Conservation (phyloP, 1,284 basidiomycete species). For the Boletellus deceptivus region DNA sequence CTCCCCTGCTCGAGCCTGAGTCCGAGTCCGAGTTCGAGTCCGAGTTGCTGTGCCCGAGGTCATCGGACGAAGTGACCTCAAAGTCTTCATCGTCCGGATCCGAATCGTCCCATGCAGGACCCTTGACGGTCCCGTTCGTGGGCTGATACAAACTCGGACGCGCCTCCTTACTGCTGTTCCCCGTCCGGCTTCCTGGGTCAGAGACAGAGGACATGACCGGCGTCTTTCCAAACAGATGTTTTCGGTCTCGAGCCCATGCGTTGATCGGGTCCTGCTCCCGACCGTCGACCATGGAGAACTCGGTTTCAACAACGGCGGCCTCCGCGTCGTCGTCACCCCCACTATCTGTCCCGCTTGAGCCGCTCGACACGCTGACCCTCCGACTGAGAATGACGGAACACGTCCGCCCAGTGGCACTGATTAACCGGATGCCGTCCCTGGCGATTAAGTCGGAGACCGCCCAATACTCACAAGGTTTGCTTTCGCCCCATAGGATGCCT, state of each 20-base stretch:
- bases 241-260: slow-evolving; percentile 58
- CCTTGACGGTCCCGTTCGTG: slow-evolving; percentile 28
- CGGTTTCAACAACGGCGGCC: slow-evolving; percentile 50
- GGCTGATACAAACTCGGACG: slow-evolving; percentile 9
- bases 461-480: slow-evolving; percentile 75
- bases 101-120: slow-evolving; percentile 43
- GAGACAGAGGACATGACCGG: neutral
- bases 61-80: slow-evolving; percentile 34
- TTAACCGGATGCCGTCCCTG: slow-evolving; percentile 56
- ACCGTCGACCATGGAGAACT: slow-evolving; percentile 69
- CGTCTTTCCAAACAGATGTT: slow-evolving; percentile 54
- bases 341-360: slow-evolving; percentile 14
- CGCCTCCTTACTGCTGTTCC: slow-evolving; percentile 4
- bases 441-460: slow-evolving; percentile 54
- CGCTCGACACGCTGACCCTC: slow-evolving; percentile 27
- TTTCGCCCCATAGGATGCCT: slow-evolving; percentile 71
- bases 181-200: neutral
- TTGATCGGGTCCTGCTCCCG: slow-evolving; percentile 63
- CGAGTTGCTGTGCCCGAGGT: slow-evolving; percentile 23
- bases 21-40: slow-evolving; percentile 9
- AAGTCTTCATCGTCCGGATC: slow-evolving; percentile 58
- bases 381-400: slow-evolving; percentile 61
- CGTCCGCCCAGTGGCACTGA: slow-evolving; percentile 65
- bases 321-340: slow-evolving; percentile 38
- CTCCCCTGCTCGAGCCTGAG: slow-evolving; percentile 20